Conservation (phyloP, 2,329 filamentous ascomycete genomes). For the Colletotrichum tofieldiae region DNA sequence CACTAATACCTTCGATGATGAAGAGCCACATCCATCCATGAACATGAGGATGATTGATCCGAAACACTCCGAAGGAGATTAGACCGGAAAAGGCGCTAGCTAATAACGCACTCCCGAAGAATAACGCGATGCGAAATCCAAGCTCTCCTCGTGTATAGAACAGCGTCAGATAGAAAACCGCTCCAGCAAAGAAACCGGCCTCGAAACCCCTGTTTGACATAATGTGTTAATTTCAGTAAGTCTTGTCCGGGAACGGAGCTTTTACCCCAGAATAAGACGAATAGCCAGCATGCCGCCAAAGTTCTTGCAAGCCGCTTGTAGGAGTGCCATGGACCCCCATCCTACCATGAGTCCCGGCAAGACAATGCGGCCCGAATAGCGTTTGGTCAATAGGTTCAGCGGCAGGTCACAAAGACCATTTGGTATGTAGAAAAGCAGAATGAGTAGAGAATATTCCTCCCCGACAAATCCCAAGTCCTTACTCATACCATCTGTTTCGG, state of each 20-base stretch:
- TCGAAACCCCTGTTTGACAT: constrained; percentile 56
- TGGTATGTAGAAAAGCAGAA: constrained; percentile 67
- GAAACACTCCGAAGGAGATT: constrained; percentile 31
- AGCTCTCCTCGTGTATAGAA: constrained; percentile 66
- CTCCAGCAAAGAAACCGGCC: constrained; percentile 69
- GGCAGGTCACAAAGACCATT: constrained; percentile 65
- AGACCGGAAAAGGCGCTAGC: constrained; percentile 19
- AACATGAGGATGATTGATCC: constrained; percentile 14
- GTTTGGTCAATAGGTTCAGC: constrained; percentile 64
- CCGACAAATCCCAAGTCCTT: constrained; percentile 58
- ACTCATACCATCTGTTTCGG: constrained; percentile 62
- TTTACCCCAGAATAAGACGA: constrained; percentile 60
- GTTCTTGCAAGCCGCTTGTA: constrained; percentile 53
- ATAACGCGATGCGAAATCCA: constrained; percentile 53
- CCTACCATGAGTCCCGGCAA: constrained; percentile 60
- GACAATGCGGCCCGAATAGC: constrained; percentile 52
- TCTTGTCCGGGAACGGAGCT: no score
- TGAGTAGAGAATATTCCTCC: constrained; percentile 60
- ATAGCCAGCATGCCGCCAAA: constrained; percentile 66
- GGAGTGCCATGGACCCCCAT: constrained; percentile 64
- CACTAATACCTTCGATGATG: constrained; percentile 13
- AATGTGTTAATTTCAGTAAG: neutral
- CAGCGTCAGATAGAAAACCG: constrained; percentile 68
- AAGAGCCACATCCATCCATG: constrained; percentile 31
- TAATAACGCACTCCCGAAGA: constrained; percentile 25